These are phyloP conservation scores for Mycocentrospora acerina DNA, from an alignment of 2,329 filamentous ascomycete genomes.

Conservation along the genomic window DNA sequence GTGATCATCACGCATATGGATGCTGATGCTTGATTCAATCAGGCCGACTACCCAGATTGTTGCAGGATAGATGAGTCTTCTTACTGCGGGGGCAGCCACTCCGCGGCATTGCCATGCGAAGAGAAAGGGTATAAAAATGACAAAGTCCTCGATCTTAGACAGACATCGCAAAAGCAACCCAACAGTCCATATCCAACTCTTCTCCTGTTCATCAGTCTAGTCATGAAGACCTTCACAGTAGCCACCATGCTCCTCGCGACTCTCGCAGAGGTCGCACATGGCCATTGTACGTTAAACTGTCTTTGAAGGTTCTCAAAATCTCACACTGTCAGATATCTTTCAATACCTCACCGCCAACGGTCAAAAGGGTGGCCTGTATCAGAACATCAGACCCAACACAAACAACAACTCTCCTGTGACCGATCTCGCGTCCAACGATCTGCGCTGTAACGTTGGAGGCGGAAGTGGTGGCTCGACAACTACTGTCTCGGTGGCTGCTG, in stretches of 20 bases:
- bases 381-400: constrained; percentile 41
- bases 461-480: constrained; percentile 28
- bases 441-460: constrained; percentile 42
- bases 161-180: constrained; percentile 6
- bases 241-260: constrained; percentile 34
- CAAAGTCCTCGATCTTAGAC: constrained; percentile 3
- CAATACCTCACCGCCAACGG: constrained; percentile 41
- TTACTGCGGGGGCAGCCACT: too few species aligned
- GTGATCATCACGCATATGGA: constrained; percentile 30
- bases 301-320: neutral
- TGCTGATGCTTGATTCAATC: constrained; percentile 25
- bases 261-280: constrained; percentile 39
- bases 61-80: too few species aligned
- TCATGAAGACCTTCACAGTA: constrained; percentile 39
- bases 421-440: constrained; percentile 28
- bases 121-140: constrained; percentile 24
- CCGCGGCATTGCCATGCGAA: too few species aligned
- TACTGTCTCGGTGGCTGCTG: constrained; percentile 39
- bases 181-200: neutral
- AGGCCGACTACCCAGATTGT: constrained; percentile 16
- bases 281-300: constrained; percentile 31
- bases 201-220: constrained; percentile 3
- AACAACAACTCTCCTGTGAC: constrained; percentile 43
- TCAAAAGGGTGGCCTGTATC: constrained; percentile 34
- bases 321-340: constrained; percentile 37